Evolutionary conservation across 164 flowering plant genomes (phyloP).

Genomic region (Vitis labrusca): DNA sequence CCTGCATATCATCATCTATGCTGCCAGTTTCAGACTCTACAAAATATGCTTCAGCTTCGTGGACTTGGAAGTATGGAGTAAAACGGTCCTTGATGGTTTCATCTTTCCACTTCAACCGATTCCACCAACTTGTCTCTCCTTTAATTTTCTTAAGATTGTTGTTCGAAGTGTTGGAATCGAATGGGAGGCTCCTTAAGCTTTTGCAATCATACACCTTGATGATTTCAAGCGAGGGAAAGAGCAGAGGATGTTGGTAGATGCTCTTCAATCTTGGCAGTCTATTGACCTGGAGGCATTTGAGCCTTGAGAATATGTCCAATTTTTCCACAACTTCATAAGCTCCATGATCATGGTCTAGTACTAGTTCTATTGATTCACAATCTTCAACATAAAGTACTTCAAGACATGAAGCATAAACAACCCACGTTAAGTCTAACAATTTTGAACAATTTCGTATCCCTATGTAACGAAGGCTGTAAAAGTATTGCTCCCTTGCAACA

Average conservation of each 20-base stretch:
- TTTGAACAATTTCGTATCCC: neutral
- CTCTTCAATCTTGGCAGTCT: neutral
- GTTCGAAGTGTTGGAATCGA: neutral
- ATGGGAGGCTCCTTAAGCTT: neutral
- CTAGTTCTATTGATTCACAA: neutral
- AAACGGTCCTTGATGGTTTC: neutral
- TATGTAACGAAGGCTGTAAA: neutral
- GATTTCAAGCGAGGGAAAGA: neutral
- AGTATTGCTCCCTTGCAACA: neutral
- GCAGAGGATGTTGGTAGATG: neutral
- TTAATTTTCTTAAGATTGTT: neutral
- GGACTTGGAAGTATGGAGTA: neutral
- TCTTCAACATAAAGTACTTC: neutral
- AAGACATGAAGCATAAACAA: constrained; percentile 9
- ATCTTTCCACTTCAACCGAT: constrained; percentile 2
- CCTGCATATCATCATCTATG: too few species aligned
- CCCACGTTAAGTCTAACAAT: constrained; percentile 1
- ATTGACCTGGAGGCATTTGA: neutral
- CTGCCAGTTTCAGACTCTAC: too few species aligned
- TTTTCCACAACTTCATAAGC: neutral
- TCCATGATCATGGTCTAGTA: neutral
- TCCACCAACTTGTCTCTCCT: constrained; percentile 10
- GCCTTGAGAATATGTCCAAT: neutral
- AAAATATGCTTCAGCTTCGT: neutral
- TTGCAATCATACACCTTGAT: neutral